Evolutionary conservation across 768 basidiomycete genomes (phyloP), one percentile per base, ranked within the genome.

Genomic region (Lentinula lateritia): DNA sequence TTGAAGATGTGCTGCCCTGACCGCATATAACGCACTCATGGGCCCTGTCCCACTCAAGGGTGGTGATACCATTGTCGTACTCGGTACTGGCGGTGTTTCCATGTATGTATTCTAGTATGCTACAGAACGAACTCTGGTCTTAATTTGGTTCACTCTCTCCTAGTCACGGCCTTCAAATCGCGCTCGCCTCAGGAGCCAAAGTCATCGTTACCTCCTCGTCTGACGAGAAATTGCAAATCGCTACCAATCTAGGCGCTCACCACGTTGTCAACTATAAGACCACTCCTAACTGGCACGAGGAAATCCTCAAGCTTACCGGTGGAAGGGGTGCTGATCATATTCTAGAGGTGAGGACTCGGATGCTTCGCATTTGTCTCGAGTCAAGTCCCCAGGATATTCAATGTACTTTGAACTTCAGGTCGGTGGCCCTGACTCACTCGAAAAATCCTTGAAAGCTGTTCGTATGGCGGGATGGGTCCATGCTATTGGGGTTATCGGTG

Each of bases 121-220:
- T 23, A 10, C 38, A 3, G 5, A 32, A 36, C 7, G 2, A 12
- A 23, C 52, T 57, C 61, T 32, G 50, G 45, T 0, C n/a, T 16
- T 45, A 28, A 16, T 57, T 48, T n/a, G 0, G 69, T 69, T 7
- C 28, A 28, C 28, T 68, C 65, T 15, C 64, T 67, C 41, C 5
- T 48, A 81, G 84, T 43, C 86, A 83, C 65, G 86, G 76, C 2
- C 72, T 82, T 2, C 84, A 88, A 70, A 71, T 90, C 50, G 86
- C 87, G 2, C 77, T 85, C 46, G 82, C 84, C 2, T 77, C 83
- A 7, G 87, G 87, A 39, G 87, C 86, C 2, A 80, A 72, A 1
- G 86, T 88, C 61, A 87, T 90, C 64, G 78, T 79, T 32, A 89
- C 87, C 0, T 88, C 87, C 0, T 88, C 86, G 0, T 85, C 84